Evolutionary conservation across 179 eudicot species (phyloP), one percentile per base, ranked within the genome.

Genomic region (Patellifolia procumbens): DNA sequence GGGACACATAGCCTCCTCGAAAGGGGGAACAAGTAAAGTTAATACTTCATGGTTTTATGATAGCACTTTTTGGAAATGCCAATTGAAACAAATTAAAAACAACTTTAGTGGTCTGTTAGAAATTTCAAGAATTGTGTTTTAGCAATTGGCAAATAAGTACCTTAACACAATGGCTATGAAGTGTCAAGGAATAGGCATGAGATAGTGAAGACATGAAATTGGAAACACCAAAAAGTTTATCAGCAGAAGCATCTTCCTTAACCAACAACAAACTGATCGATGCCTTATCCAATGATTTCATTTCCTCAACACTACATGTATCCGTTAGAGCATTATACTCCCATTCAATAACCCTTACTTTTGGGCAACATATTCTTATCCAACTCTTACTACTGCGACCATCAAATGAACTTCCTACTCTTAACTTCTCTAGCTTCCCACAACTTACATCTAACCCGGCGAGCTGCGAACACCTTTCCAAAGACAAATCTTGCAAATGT

Each of bases 331-430:
- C 81, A 82, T 89, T 90, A 37, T 73, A 49, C 31, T 83, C 80
- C 96, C 92, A 91, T 56, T 26, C 7, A 31, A 91, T 29, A 12
- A 29, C 55, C 22, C 60, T 37, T 0, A 91, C 79, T 5, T 65
- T 76, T 0, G 91, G 92, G 9, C 90, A 88, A 60, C 72, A 81
- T 39, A 91, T 84, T 55, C 65, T 80, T 59, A 85, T 82, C 75
- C 71, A 61, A 56, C 80, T 81, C 24, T 45, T 12, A 1, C 39
- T 28, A 24, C 76, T 24, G 70, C 80, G 67, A 10, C 70, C 77
- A 65, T 83, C 83, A 52, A 91, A 91, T 32, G 90, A 87, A 42
- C 80, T 81, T 3, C 60, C 65, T 17, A 91, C 80, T 19, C 73
- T 72, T 52, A 91, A 49, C 42, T 52, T 80, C 85, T 76, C 84